Conservation (phyloP, 257 asterid species). For the Sherardia arvensis region DNA sequence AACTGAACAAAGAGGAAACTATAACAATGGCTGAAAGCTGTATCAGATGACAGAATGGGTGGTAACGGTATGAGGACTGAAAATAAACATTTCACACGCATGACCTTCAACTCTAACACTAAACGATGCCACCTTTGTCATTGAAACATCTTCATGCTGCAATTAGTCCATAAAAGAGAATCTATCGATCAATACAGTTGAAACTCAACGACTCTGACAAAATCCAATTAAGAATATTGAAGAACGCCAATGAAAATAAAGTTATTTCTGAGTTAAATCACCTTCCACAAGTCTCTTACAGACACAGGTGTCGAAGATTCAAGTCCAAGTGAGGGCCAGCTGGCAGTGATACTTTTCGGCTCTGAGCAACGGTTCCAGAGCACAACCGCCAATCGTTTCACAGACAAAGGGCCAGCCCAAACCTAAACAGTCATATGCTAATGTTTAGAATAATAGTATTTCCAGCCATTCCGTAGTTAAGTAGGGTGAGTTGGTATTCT, state of each 20-base stretch:
- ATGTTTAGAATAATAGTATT: not conserved
- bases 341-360: conserved; percentile 44
- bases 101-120: conserved; percentile 56
- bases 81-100: conserved; percentile 61
- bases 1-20: not conserved
- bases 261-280: conserved; percentile 14
- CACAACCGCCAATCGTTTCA: conserved; percentile 55
- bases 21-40: not conserved
- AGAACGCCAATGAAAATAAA: not conserved
- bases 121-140: conserved; percentile 38
- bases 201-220: not conserved
- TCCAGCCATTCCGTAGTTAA: not conserved
- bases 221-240: not conserved
- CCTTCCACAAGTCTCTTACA: conserved; percentile 86
- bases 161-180: not conserved
- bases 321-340: conserved; percentile 68
- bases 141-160: conserved; percentile 66
- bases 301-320: conserved; percentile 63
- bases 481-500: not conserved
- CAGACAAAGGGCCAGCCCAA: conserved; percentile 97
- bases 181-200: not conserved
- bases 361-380: conserved; percentile 81
- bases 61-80: conserved; percentile 30
- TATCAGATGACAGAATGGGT: conserved; percentile 23
- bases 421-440: conserved; percentile 28